Percentiles rank a stretch among this genome's conserved stretches.
Conservation (phyloP, 2,329 filamentous ascomycete species). For the Beauveria bassiana region DNA sequence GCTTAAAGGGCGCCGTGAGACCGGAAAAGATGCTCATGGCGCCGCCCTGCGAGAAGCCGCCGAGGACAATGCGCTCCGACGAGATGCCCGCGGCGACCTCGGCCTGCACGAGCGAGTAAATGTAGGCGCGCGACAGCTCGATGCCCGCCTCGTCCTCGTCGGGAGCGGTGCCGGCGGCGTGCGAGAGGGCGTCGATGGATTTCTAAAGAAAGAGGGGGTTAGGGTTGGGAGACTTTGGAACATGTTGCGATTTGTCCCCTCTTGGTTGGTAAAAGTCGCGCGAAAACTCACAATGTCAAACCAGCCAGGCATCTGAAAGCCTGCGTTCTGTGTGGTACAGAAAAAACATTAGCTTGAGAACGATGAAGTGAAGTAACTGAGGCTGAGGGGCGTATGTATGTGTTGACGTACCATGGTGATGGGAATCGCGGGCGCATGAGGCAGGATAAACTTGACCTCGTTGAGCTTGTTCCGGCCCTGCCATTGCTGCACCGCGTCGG, state of each 20-base stretch:
- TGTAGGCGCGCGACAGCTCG: slow-evolving; percentile 60
- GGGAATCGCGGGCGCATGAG: slow-evolving; percentile 79
- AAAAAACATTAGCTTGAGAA: too few relatives aligned
- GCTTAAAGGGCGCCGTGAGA: slow-evolving; percentile 61
- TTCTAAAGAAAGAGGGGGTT: slow-evolving; percentile 17
- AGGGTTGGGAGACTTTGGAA: not conserved
- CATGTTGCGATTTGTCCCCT: not conserved
- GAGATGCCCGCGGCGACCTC: slow-evolving; percentile 76
- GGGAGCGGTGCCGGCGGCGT: slow-evolving; percentile 19
- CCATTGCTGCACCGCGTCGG: slow-evolving; percentile 80
- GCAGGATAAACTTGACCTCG: slow-evolving; percentile 90
- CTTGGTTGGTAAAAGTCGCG: not conserved
- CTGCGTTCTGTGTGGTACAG: slow-evolving; percentile 49
- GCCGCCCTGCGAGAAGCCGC: slow-evolving; percentile 80
- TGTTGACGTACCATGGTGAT: slow-evolving; percentile 52
- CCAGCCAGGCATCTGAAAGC: slow-evolving; percentile 80
- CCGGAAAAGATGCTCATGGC: slow-evolving; percentile 79
- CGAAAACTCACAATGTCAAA: slow-evolving; percentile 60
- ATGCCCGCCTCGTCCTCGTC: slow-evolving; percentile 67
- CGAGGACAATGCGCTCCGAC: slow-evolving; percentile 73
- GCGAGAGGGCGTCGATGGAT: slow-evolving; percentile 25
- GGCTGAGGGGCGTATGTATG: too few relatives aligned
- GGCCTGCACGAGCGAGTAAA: slow-evolving; percentile 68
- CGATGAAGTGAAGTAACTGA: too few relatives aligned
- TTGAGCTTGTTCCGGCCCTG: slow-evolving; percentile 70